Evolutionary conservation across 2,329 filamentous ascomycete genomes (phyloP), one percentile per base, ranked within the genome.

Genomic region (Aureobasidium mangrovei): DNA sequence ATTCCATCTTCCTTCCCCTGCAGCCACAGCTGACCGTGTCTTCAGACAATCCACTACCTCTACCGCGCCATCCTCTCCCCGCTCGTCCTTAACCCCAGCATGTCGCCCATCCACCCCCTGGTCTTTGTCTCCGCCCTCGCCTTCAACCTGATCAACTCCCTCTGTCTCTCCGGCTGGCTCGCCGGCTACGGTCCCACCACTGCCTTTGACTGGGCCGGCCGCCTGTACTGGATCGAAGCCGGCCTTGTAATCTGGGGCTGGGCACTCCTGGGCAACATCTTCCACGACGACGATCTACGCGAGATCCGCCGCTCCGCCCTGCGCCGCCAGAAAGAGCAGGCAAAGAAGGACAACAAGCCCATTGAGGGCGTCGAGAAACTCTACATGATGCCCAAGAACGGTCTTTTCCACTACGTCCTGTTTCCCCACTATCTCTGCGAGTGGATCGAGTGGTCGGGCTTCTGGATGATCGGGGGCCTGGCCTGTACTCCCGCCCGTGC

Each of bases 401-500:
- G 91, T 0, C 71, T 95, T 47, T 98, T 97, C 71, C 77, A 79
- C 60, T 85, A 83, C 63, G 80, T 95, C 65, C 77, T 97, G 56
- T 95, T 85, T 69, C 90, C 93, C 60, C 93, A 98, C 69, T 98
- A 96, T 69, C 76, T 95, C n/a, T 86, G 85, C 66, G 93, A 98
- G 73, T 98, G 93, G 93, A 68, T 95, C 52, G 93, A 98, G 76
- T 98, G 93, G 93, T 69, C 79, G 3, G 93, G 93, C 0, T 98
- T 90, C 69, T 90, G 85, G 75, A 79, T 95, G 68, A 79, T 86
- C 61, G 79, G 84, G 1, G 77, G 79, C 0, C 79, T 75, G 72
- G 70, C 72, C 4, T 88, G 84, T 65, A 73, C 81, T 45, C 91
- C 93, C 0, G 91, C 89, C 27, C 76, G 90, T 63, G 80, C 79